Evolutionary conservation across 257 asterid genomes (phyloP).

Genomic region (Nicotiana undulata): DNA sequence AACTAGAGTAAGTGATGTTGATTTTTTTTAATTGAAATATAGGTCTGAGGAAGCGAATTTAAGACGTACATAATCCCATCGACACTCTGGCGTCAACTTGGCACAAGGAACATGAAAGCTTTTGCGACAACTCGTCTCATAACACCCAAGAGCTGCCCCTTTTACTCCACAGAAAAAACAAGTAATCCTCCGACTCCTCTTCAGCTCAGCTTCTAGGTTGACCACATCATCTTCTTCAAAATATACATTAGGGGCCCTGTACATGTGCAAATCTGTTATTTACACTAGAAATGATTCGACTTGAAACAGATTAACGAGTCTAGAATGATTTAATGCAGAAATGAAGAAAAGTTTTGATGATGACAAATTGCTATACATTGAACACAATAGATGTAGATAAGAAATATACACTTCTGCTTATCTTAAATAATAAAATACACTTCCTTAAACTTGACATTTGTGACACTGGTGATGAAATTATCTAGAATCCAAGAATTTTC

Average conservation of each 20-base stretch:
- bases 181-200: constrained; percentile 69
- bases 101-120: constrained; percentile 97
- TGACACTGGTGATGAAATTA: neutral
- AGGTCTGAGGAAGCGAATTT: neutral
- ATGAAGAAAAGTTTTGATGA: neutral
- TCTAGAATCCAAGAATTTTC: neutral
- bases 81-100: constrained; percentile 66
- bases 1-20: neutral
- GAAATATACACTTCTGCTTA: neutral
- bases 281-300: neutral
- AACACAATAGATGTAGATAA: neutral
- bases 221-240: constrained; percentile 53
- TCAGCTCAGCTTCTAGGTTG: constrained; percentile 75
- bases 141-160: constrained; percentile 98
- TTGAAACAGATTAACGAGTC: neutral
- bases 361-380: neutral
- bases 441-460: neutral
- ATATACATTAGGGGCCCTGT: constrained; percentile 96
- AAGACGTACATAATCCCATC: constrained; percentile 74
- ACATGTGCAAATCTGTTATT: constrained; percentile 5
- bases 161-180: constrained; percentile 79
- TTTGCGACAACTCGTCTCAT: constrained; percentile 71
- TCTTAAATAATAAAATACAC: neutral
- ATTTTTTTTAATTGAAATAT: neutral
- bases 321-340: neutral